Percentiles rank a stretch among this genome's conserved stretches.
Conservation (phyloP, 2,329 filamentous ascomycete genomes). For the Fusarium temperatum region DNA sequence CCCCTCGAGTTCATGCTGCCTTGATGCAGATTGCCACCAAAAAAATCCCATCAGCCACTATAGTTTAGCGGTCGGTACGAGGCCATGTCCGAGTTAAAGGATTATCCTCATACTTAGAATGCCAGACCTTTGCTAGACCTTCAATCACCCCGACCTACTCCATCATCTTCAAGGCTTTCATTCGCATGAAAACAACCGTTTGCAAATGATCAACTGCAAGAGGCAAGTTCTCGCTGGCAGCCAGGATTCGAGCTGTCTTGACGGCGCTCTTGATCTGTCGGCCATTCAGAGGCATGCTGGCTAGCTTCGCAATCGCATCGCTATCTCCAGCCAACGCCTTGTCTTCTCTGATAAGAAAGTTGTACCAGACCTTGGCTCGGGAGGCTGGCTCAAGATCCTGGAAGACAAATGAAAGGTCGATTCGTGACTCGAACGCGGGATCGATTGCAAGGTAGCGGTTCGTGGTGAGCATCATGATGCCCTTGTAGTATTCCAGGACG, state of each 20-base stretch:
- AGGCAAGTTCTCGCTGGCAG: background rate
- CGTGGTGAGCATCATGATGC: constrained; percentile 52
- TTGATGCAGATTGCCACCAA: background rate
- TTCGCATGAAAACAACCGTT: constrained; percentile 1
- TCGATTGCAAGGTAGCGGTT: constrained; percentile 54
- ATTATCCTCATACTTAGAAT: background rate
- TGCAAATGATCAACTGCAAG: constrained; percentile 3
- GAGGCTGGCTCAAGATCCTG: constrained; percentile 33
- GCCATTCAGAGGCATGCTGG: constrained; percentile 15
- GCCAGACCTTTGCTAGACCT: background rate
- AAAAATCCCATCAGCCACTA: background rate
- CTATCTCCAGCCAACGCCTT: background rate
- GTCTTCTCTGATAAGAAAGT: background rate
- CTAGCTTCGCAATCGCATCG: background rate
- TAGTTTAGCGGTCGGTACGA: background rate
- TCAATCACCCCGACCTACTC: background rate
- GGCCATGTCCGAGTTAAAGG: background rate
- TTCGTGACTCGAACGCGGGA: constrained; percentile 54
- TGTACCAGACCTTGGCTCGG: constrained; percentile 37
- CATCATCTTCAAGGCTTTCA: background rate
- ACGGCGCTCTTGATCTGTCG: constrained; percentile 29
- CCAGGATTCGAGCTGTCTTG: constrained; percentile 15
- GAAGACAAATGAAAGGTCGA: constrained; percentile 53
- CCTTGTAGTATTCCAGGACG: constrained; percentile 48
- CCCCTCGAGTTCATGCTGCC: background rate